Base-by-base conservation (phyloP, 768 basidiomycete genomes). In the Tulasnella sp. region DNA sequence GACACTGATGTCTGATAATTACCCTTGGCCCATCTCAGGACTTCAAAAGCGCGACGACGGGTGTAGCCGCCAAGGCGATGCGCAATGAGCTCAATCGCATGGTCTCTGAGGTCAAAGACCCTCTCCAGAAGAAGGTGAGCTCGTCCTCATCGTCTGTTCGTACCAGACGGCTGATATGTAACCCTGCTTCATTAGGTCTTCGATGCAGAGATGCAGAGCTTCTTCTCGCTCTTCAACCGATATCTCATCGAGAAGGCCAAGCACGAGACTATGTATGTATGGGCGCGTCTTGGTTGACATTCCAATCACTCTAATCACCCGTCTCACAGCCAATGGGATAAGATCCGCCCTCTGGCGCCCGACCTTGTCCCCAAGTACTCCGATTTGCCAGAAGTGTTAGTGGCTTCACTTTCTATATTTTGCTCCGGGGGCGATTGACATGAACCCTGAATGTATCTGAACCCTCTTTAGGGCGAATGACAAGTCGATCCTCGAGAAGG, bases 31-130 rank as follows among this genome's bases (percentile, higher is more conserved):
- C 30, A 21, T 50, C 26, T 48, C 50, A 71, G 70, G 71, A 97
- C 75, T 95, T 95, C 83, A 93, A 94, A 78, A 94, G 91, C n/a
- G 95, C 95, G 64, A 94, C 83, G 34, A 93, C 91, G 56, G 91
- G 90, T 65, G 85, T 93, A 65, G 86, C 89, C 26, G 87, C 89
- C 65, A 97, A 96, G 77, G 79, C 92, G 58, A 97, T 97, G 95
- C 85, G 92, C 77, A 96, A 97, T 71, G 96, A 98, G 77, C 86
- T 99, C 75, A 86, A 86, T 72, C 82, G 82, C 69, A 88, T 99
- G 79, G 91, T 97, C 68, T 76, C 79, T 70, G 85, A 85, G 63
- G 88, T 95, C 69, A 77, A 82, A 64, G 88, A 97, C 64, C 78
- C 81, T 29, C 70, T 77, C 42, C 85, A 86, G 58, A 88, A 87